phyloP scores from a whole-genome alignment of 2,329 filamentous ascomycete species.

The Nannizziopsis barbatae region DNA sequence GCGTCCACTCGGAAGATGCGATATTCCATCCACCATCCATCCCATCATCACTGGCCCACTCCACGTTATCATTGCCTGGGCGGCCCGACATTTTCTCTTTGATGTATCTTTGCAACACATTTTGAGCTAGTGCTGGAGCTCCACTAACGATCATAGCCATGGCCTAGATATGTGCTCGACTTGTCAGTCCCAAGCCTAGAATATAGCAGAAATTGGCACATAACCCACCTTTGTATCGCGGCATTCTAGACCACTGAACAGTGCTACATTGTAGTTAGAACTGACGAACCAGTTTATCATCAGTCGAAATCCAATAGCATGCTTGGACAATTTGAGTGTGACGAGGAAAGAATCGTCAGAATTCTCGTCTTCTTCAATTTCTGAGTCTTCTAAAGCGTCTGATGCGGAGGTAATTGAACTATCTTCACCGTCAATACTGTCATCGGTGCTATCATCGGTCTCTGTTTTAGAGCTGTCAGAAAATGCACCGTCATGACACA shows the following conservation, averaged over 20 bases:
- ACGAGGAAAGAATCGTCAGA: constrained; percentile 8
- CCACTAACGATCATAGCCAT: constrained; percentile 41
- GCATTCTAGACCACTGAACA: constrained; percentile 54
- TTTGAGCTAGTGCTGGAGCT: constrained; percentile 2
- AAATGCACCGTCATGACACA: constrained; percentile 52
- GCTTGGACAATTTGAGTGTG: background rate
- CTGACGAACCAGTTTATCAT: constrained; percentile 47
- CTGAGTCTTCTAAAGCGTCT: constrained; percentile 7
- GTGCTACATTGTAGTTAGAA: constrained; percentile 49
- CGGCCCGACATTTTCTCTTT: background rate
- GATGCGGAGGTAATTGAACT: too few species aligned
- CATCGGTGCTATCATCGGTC: too few species aligned
- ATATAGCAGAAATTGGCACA: constrained; percentile 10
- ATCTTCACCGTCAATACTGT: background rate
- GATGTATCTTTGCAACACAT: background rate
- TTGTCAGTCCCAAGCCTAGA: background rate
- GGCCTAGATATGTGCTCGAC: constrained; percentile 24
- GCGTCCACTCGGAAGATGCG: too few species aligned
- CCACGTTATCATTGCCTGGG: background rate
- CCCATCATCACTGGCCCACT: too few species aligned
- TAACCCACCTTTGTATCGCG: constrained; percentile 49
- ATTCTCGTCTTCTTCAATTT: constrained; percentile 13
- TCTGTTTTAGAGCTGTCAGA: too few species aligned
- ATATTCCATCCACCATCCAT: too few species aligned
- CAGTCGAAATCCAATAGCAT: constrained; percentile 25